Evolutionary conservation across 352 stramenopile species (phyloP).

Genomic region (Phytophthora colocasiae): DNA sequence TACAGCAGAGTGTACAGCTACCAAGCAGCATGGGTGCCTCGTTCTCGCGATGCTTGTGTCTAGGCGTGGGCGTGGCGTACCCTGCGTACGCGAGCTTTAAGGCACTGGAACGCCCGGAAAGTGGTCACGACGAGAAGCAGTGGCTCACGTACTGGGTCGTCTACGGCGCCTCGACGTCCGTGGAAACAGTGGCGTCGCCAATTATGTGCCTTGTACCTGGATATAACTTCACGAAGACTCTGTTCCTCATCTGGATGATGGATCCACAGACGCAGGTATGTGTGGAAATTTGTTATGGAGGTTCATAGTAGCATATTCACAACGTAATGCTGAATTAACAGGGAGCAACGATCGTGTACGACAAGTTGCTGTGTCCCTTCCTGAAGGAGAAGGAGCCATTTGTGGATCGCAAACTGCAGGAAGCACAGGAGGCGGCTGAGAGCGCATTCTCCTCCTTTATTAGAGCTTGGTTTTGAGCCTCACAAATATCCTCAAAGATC

Average conservation of each 20-base stretch:
- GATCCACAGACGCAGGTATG: constrained; percentile 89
- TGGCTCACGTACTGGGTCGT: constrained; percentile 97
- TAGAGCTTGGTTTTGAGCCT: constrained; percentile 50
- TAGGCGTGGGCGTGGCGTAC: constrained; percentile 65
- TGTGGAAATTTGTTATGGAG: constrained; percentile 1
- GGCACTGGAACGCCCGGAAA: constrained; percentile 60
- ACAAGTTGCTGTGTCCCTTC: constrained; percentile 61
- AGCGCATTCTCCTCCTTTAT: constrained; percentile 59
- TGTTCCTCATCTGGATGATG: constrained; percentile 97
- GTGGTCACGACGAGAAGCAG: constrained; percentile 69
- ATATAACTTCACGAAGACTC: constrained; percentile 95
- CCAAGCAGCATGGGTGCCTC: constrained; percentile 51
- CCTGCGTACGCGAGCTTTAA: constrained; percentile 82
- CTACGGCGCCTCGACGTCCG: constrained; percentile 94
- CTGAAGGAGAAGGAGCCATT: constrained; percentile 77
- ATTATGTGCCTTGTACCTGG: constrained; percentile 88
- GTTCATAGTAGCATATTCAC: constrained; percentile 6
- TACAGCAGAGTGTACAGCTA: neutral
- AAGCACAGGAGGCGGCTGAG: constrained; percentile 54
- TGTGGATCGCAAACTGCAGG: constrained; percentile 69
- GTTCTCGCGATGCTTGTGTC: constrained; percentile 61
- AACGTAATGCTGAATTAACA: constrained; percentile 15
- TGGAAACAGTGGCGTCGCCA: constrained; percentile 78
- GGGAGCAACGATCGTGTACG: constrained; percentile 75
- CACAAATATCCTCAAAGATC: too few species aligned